Base-by-base conservation (phyloP, 495 filamentous ascomycete genomes). In the Daldinia concentrica region DNA sequence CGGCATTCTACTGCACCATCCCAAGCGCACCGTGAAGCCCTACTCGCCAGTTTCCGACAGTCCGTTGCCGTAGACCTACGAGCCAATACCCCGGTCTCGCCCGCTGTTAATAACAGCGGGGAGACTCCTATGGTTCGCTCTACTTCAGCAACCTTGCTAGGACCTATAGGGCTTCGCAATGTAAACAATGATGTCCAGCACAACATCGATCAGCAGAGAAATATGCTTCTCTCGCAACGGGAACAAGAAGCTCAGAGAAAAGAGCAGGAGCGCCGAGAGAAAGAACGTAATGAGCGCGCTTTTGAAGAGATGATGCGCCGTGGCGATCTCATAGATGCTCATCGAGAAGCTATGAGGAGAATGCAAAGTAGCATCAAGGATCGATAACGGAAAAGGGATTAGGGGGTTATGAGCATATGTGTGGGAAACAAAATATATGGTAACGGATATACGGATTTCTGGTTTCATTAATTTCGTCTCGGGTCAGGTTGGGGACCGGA, bases 291-390 rank as follows among this genome's bases (percentile, higher is more conserved):
- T 1, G 85, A 90, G 50, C 84, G 83, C 50, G 82, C 84, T 56
- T 87, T 92, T 65, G 92, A 93, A 58, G 86, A 89, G 71, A 85
- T 88, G 62, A 95, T 96, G 93, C 84, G 92, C 51, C 88, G 87
- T 9, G 88, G 90, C 0, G 88, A 89, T 68, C 89, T 97, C 85
- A 82, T 90, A 37, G 91, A 92, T 48, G 83, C 90, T 43, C 95
- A 98, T 79, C 83, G 90, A 58, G 89, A 95, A 64, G 93, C 92
- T 0, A 86, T 98, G 86, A 83, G 92, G 71, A 88, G 85, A 77
- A 91, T 98, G 90, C 95, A 97, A 81, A 86, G 88, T 22, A 82
- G 82, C 19, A 91, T 90, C 3, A 92, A 89, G 74, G 82, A 83
- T 59, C 69, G 64, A 62, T 69, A 32, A 69, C 22, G 8, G 75